Evolutionary conservation across 495 filamentous ascomycete species (phyloP).

Genomic region (Penicillium pulvis): DNA sequence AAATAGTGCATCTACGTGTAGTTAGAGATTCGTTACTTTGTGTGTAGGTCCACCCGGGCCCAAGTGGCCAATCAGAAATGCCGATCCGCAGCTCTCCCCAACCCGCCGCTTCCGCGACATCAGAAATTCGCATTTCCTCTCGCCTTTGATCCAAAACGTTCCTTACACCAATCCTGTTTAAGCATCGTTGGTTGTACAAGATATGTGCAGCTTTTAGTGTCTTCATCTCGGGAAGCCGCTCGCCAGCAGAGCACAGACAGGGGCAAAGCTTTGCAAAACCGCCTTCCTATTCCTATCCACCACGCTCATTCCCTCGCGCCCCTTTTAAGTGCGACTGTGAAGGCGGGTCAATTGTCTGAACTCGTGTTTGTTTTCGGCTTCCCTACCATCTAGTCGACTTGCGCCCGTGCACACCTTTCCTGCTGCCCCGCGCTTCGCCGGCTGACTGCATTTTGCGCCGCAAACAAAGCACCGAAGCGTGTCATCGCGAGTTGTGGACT

Average conservation of each 20-base stretch:
- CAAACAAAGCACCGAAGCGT: background rate
- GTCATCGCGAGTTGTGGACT: background rate
- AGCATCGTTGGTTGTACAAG: background rate
- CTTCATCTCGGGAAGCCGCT: constrained; percentile 28
- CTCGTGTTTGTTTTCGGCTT: constrained; percentile 28
- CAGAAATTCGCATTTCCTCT: background rate
- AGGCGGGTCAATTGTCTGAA: constrained; percentile 21
- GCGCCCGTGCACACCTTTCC: background rate
- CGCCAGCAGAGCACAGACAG: constrained; percentile 31
- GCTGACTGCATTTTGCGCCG: background rate
- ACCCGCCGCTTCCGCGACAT: constrained; percentile 37
- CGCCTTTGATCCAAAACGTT: background rate
- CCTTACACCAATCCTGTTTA: background rate
- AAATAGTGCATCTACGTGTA: too few species aligned
- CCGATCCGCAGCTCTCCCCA: constrained; percentile 30
- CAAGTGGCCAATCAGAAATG: constrained; percentile 34
- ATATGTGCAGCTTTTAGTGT: constrained; percentile 31
- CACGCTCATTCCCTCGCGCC: constrained; percentile 9
- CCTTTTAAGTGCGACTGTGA: constrained; percentile 8
- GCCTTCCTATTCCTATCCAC: constrained; percentile 7
- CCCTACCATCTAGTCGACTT: constrained; percentile 14
- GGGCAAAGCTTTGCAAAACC: constrained; percentile 17
- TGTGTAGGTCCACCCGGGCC: constrained; percentile 10
- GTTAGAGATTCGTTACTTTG: background rate
- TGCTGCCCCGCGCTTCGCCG: background rate